Evolutionary conservation across 2,329 filamentous ascomycete species (phyloP).

Genomic region (Lachnellula cervina): DNA sequence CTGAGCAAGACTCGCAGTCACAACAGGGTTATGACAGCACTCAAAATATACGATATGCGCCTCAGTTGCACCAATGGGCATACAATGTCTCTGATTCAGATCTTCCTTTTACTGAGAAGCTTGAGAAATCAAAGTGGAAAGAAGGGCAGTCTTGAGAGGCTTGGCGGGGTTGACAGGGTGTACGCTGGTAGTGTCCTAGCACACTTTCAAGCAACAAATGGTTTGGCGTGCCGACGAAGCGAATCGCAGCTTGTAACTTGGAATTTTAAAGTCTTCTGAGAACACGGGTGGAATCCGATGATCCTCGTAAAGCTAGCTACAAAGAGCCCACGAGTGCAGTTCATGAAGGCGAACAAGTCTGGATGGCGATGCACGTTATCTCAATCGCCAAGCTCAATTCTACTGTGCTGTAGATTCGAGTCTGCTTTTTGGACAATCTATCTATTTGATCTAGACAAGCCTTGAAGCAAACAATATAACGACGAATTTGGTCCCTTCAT

Average conservation of each 20-base stretch:
- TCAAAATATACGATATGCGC: neutral
- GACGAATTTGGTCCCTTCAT: neutral
- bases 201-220: no score
- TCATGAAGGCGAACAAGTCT: neutral
- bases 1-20: neutral
- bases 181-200: neutral
- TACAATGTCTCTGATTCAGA: conserved; percentile 3
- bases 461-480: neutral
- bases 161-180: neutral
- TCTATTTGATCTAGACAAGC: neutral
- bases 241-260: no score
- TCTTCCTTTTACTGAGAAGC: conserved; percentile 9
- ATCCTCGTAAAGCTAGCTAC: neutral
- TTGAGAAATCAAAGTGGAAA: conserved; percentile 10
- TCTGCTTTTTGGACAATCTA: neutral
- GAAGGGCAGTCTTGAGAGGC: neutral
- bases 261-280: no score
- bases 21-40: neutral
- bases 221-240: no score
- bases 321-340: neutral
- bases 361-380: no score
- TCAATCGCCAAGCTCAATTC: no score
- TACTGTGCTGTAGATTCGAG: no score
- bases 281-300: no score
- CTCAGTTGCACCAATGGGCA: conserved; percentile 6